Evolutionary conservation across 768 basidiomycete species (phyloP), one percentile per base, ranked within the genome.

Genomic region (Boletus speciosus): DNA sequence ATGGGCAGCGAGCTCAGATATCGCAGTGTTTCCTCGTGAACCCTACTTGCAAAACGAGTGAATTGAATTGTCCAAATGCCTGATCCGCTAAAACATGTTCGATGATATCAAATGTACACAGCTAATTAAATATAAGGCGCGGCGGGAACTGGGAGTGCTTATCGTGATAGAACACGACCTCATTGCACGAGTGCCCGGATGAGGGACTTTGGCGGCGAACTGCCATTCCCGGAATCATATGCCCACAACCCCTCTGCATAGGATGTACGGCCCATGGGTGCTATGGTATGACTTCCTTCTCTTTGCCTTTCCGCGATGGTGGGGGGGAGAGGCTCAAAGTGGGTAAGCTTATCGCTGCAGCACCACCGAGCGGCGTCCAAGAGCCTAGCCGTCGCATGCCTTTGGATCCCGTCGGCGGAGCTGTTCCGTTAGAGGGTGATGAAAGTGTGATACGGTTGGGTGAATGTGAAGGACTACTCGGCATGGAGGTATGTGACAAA

Each of bases 301-400:
- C 78, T 62, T 81, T 81, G 44, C 80, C 79, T 60, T 79, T 80
- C 41, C 71, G 62, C 40, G 70, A 69, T 23, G 76, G 71, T n/a
- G 76, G 72, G 6, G 73, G 68, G 2, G 45, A 41, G 7, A 72
- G 61, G 19, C 64, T 59, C 21, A 79, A 61, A 52, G 71, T 74
- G 0, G 79, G 76, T n/a, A 71, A 68, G 61, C 73, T 78, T 5
- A 70, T 68, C 2, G 70, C 71, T 8, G 72, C 40, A 34, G 29
- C 63, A 14, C 65, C 60, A 5, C 60, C 58, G 0, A 70, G 66
- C 2, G 63, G 62, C 14, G 71, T 71, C 60, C 77, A 76, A 21
- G 74, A 74, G 2, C 73, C 71, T 14, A 77, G 61, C 19, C 76
- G 74, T 42, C 70, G 67, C 39, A 66, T 66, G 6, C 72, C 62